These are phyloP conservation scores for Botrytis aclada DNA, from an alignment of 2,329 filamentous ascomycete species.

Conservation along the genomic window DNA sequence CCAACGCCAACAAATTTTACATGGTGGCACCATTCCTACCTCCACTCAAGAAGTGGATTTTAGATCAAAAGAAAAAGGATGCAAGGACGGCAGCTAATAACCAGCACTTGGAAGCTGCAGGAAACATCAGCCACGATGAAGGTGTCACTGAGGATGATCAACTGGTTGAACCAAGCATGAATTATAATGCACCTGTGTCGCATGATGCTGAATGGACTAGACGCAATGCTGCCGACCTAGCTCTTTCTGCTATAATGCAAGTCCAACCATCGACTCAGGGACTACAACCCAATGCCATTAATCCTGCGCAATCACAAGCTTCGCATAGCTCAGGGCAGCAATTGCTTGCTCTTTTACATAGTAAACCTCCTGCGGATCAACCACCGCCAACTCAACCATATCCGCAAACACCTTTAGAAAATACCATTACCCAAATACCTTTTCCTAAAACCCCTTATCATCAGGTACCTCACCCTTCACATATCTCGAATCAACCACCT, in stretches of 20 bases:
- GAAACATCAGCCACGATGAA: conserved; percentile 52
- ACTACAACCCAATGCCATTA: conserved; percentile 39
- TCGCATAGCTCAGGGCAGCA: conserved; percentile 42
- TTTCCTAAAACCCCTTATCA: conserved; percentile 59
- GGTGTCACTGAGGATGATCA: conserved; percentile 60
- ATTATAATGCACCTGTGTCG: conserved; percentile 19
- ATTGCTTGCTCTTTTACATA: conserved; percentile 53
- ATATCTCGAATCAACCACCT: conserved; percentile 46
- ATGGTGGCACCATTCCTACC: conserved; percentile 94
- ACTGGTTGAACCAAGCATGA: conserved; percentile 26
- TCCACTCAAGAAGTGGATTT: conserved; percentile 84
- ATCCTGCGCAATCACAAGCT: conserved; percentile 20
- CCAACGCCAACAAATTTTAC: conserved; percentile 81
- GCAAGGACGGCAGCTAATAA: conserved; percentile 45
- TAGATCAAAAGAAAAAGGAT: conserved; percentile 76
- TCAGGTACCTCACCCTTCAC: conserved; percentile 50
- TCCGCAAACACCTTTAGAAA: conserved; percentile 55
- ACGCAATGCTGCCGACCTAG: conserved; percentile 34
- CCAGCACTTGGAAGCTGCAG: conserved; percentile 41
- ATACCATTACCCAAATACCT: conserved; percentile 47
- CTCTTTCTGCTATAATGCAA: conserved; percentile 53
- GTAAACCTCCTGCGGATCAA: conserved; percentile 28
- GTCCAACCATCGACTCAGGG: conserved; percentile 53
- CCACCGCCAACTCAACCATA: conserved; percentile 31
- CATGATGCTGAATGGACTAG: conserved; percentile 19